Percentiles rank a stretch among this genome's conserved stretches.
These are phyloP conservation scores for Stagonosporopsis tanaceti DNA, from an alignment of 2,329 filamentous ascomycete species.

Conservation along the genomic window DNA sequence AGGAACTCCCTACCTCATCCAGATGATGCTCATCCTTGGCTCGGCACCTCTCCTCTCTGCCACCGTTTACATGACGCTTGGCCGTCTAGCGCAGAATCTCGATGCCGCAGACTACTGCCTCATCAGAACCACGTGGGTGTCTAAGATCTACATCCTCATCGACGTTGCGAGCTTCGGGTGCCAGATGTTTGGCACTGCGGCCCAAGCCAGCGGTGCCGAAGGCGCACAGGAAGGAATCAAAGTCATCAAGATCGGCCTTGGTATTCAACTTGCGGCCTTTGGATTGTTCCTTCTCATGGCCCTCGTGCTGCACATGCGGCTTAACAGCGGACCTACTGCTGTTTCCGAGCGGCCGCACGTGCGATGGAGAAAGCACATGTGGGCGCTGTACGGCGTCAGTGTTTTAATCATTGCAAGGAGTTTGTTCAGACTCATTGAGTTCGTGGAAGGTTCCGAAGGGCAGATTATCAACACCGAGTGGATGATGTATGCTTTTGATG, in stretches of 20 bases:
- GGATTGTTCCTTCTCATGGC: constrained; percentile 23
- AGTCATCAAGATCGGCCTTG: constrained; percentile 24
- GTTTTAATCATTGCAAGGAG: constrained; percentile 23
- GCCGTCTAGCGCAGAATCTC: constrained; percentile 53
- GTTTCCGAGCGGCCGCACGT: constrained; percentile 11
- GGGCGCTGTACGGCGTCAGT: constrained; percentile 26
- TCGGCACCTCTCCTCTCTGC: constrained; percentile 60
- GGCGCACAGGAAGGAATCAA: constrained; percentile 16
- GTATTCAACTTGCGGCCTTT: constrained; percentile 25
- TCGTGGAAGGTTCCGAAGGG: constrained; percentile 16
- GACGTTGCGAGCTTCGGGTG: constrained; percentile 28
- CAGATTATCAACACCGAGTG: constrained; percentile 22
- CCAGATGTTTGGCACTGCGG: constrained; percentile 31
- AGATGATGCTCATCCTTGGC: constrained; percentile 55
- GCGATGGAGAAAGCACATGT: constrained; percentile 23
- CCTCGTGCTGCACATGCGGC: constrained; percentile 18
- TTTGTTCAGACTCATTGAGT: constrained; percentile 28
- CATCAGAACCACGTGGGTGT: constrained; percentile 46
- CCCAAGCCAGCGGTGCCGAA: constrained; percentile 22
- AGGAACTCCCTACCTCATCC: constrained; percentile 50
- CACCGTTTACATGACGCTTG: constrained; percentile 59
- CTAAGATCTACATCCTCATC: constrained; percentile 31
- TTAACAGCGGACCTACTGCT: constrained; percentile 17
- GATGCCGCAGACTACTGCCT: constrained; percentile 50
- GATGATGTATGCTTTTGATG: constrained; percentile 30